These are phyloP conservation scores for Umbelopsis isabellina DNA, from an alignment of 192 early-diverging fungal species.

Conservation along the genomic window DNA sequence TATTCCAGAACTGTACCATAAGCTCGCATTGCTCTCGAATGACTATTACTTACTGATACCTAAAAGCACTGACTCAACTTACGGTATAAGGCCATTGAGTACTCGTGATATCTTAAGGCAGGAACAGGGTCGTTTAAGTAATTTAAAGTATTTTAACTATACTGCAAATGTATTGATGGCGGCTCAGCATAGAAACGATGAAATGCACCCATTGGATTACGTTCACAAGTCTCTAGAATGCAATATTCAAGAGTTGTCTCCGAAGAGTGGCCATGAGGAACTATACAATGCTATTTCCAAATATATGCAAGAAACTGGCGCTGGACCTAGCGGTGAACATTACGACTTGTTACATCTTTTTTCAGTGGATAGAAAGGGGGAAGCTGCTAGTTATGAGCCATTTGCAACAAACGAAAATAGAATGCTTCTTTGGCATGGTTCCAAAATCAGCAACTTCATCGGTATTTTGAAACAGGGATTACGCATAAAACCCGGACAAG, in stretches of 20 bases:
- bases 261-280: background rate
- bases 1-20: background rate
- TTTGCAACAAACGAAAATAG: constrained; percentile 60
- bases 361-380: constrained; percentile 60
- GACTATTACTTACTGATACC: constrained; percentile 79
- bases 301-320: constrained; percentile 31
- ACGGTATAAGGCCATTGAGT: constrained; percentile 53
- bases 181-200: constrained; percentile 26
- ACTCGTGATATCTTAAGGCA: background rate
- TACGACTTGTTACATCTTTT: constrained; percentile 54
- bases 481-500: constrained; percentile 25
- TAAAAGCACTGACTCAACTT: constrained; percentile 53
- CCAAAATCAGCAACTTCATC: constrained; percentile 70
- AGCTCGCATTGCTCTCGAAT: constrained; percentile 43
- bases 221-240: constrained; percentile 33
- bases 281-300: constrained; percentile 27
- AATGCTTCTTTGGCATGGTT: constrained; percentile 83
- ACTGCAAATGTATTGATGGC: constrained; percentile 38
- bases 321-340: background rate
- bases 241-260: constrained; percentile 16
- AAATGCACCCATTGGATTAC: constrained; percentile 39
- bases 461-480: constrained; percentile 45
- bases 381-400: constrained; percentile 54
- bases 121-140: constrained; percentile 23
- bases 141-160: constrained; percentile 34